Base-by-base conservation (phyloP, 2,329 filamentous ascomycete genomes). In the Albifimbria verrucaria region DNA sequence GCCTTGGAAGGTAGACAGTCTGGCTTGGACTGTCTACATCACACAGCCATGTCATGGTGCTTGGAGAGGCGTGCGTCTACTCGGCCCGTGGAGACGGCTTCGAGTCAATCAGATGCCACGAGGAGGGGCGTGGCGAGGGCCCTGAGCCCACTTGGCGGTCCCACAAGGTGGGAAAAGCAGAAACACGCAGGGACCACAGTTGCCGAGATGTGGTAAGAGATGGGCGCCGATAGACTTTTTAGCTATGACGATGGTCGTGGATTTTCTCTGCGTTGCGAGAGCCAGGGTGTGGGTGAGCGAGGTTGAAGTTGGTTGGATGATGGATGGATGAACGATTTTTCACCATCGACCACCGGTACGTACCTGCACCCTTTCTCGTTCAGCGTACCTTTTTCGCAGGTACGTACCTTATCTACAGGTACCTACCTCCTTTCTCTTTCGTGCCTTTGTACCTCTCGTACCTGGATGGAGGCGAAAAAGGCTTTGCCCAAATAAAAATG, bases 201-300 rank as follows among this genome's bases (percentile, higher is more conserved):
- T n/a, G 32, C 32, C 32, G 18, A 39, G 32, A 15, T 12, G 12
- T 6, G 4, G 32, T 39, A 56, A 47, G 48, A 17, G 25, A 49
- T 45, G 51, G 51, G 48, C 23, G 39, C 32, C 15, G 32, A 39
- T 39, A 39, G 32, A 39, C 32, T 39, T 39, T n/a, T n/a, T 20
- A n/a, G 22, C 23, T 44, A 25, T 39, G 32, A 50, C 44, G 28
- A 39, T 39, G 32, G n/a, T n/a, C n/a, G n/a, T n/a, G n/a, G n/a
- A n/a, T n/a, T n/a, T n/a, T n/a, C n/a, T n/a, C n/a, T n/a, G n/a
- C n/a, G n/a, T n/a, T n/a, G n/a, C n/a, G n/a, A n/a, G n/a, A n/a
- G n/a, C n/a, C n/a, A 63, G 58, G 56, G 52, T 52, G 51, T 23
- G 52, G 36, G 43, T 18, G 44, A 42, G 48, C 44, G 26, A 43